Base-by-base conservation (phyloP, 192 early-diverging fungal species). In the Entomortierella parvispora region DNA sequence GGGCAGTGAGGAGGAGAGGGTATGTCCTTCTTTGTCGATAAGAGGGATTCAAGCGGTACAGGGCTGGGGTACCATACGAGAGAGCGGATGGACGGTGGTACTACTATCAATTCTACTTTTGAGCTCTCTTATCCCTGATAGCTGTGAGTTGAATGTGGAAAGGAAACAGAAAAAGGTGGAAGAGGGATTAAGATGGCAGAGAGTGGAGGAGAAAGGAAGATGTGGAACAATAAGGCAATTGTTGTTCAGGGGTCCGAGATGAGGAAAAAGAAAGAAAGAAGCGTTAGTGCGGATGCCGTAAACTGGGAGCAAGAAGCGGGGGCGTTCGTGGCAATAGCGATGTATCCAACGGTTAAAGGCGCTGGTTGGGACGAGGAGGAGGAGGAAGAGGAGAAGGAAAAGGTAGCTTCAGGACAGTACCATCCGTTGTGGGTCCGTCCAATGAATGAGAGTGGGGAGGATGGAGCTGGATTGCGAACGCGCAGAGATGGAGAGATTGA, bases 41-140 rank as follows among this genome's bases (percentile, higher is more conserved):
- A n/a, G 25, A 45, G 34, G 6, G 40, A 25, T 40, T 61, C 45
- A 61, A 49, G 33, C 46, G 44, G 48, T 26, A 28, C 28, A 47
- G 31, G 49, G 61, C 42, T 51, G 61, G 37, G 47, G 28, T 63
- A 23, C 61, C 61, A 63, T 45, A 20, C 49, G n/a, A 34, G n/a
- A 51, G 28, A 49, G 22, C 46, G 45, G n/a, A n/a, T n/a, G n/a
- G n/a, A n/a, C n/a, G n/a, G n/a, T n/a, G n/a, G n/a, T n/a, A n/a
- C n/a, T n/a, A n/a, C n/a, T n/a, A n/a, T n/a, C n/a, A n/a, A n/a
- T n/a, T n/a, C n/a, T n/a, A n/a, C n/a, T n/a, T n/a, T n/a, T n/a
- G n/a, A n/a, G n/a, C n/a, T n/a, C n/a, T n/a, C n/a, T n/a, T n/a
- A n/a, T n/a, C n/a, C n/a, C n/a, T n/a, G n/a, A n/a, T n/a, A n/a